Evolutionary conservation across 2,329 filamentous ascomycete genomes (phyloP), one percentile per base, ranked within the genome.

Genomic region (Penicillium sp.): DNA sequence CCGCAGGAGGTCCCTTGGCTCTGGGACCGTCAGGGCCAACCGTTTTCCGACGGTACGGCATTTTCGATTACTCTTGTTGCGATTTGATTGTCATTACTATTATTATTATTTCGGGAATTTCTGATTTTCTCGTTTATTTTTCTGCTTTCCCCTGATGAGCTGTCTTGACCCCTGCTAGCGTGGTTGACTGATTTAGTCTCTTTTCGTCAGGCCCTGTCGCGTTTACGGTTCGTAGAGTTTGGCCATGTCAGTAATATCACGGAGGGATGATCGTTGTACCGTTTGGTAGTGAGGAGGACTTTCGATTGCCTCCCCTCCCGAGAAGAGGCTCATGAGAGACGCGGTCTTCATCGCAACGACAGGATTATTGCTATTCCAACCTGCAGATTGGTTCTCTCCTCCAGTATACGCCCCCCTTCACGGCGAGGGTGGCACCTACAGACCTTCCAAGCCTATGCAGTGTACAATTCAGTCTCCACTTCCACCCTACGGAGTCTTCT

Each of bases 1-100:
- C 63, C 61, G 60, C 58, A 58, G 49, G 45, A 52, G 52, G 65
- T 68, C 48, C 65, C 66, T 68, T 68, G 66, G 66, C 55, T 65
- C 66, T 66, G 65, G 66, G 55, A 59, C 66, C 65, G 61, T 61
- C 64, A 68, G 60, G 57, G 53, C 64, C 65, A 66, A 65, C 64
- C 61, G 64, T 65, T 64, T 63, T 51, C 57, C 43, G 46, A 57
- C 30, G 26, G 30, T 52, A 37, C 43, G 42, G 35, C 40, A 45
- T 53, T 48, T 48, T 52, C 6, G 33, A 19, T n/a, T 19, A 48
- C 16, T 46, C 35, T 38, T 14, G 3, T 26, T 16, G 6, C 7
- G 19, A 22, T 42, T 43, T 42, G 35, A 30, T 38, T 14, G 26
- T 45, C 14, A 51, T 28, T 14, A 28, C 42, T 52, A 13, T 14